phyloP scores from a whole-genome alignment of 2,329 filamentous ascomycete genomes.

The Teratosphaeriaceae sp. region DNA sequence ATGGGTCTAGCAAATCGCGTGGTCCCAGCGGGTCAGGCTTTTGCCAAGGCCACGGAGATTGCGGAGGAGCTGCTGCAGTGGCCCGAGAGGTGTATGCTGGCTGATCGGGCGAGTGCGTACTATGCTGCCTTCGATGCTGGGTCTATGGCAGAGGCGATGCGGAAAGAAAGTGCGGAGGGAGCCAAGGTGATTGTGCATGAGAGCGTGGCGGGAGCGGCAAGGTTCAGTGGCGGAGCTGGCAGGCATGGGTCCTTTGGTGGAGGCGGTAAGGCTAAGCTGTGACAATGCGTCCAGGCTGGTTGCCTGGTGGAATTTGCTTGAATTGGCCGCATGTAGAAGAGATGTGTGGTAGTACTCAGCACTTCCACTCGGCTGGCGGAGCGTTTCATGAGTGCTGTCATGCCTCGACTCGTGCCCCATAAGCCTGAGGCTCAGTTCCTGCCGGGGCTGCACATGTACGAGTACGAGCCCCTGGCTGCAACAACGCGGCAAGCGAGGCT shows the following conservation, averaged over 20 bases:
- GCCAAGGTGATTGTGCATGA: conserved; percentile 38
- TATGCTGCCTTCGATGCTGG: conserved; percentile 44
- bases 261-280: conserved; percentile 7
- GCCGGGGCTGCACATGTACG: too few species aligned
- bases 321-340: too few species aligned
- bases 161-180: conserved; percentile 42
- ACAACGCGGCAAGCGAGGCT: too few species aligned
- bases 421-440: too few species aligned
- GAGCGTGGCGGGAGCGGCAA: conserved; percentile 35
- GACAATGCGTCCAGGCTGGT: too few species aligned
- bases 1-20: conserved; percentile 51
- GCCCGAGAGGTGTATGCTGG: conserved; percentile 48
- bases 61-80: conserved; percentile 44
- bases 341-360: too few species aligned
- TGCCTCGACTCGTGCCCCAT: too few species aligned
- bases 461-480: too few species aligned
- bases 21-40: conserved; percentile 43
- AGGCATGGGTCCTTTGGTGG: conserved; percentile 30
- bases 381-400: too few species aligned
- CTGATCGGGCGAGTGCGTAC: conserved; percentile 44
- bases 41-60: conserved; percentile 44
- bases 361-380: too few species aligned
- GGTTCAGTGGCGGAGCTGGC: conserved; percentile 36
- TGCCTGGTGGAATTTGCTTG: too few species aligned
- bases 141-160: conserved; percentile 46